Conservation (phyloP, 371 early-diverging fungal species). For the Mucor circinelloides region DNA sequence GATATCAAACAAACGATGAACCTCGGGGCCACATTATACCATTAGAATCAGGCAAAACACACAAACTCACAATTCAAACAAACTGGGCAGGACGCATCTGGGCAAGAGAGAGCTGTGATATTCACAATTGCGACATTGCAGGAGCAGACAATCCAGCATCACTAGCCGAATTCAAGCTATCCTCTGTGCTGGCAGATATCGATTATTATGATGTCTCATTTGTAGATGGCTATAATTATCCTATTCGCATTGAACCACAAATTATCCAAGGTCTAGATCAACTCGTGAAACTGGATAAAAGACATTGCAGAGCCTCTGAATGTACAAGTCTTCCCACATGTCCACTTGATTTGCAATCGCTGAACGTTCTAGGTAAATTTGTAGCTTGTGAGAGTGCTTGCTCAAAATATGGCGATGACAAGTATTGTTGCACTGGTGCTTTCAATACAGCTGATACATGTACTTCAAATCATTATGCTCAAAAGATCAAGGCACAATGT, state of each 20-base stretch:
- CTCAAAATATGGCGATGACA: constrained; percentile 26
- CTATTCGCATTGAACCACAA: constrained; percentile 24
- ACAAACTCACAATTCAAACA: constrained; percentile 9
- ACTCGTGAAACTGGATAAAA: neutral
- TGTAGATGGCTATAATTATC: constrained; percentile 34
- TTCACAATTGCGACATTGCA: constrained; percentile 25
- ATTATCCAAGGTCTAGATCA: neutral
- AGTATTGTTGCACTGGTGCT: constrained; percentile 40
- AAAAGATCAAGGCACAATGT: constrained; percentile 28
- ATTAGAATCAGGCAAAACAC: neutral
- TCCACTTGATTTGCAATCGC: constrained; percentile 18
- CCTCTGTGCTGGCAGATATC: constrained; percentile 17
- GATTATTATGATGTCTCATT: constrained; percentile 50
- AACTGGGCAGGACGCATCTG: constrained; percentile 41
- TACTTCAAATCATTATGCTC: constrained; percentile 30
- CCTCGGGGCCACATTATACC: constrained; percentile 8
- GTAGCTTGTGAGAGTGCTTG: constrained; percentile 39
- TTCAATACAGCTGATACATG: constrained; percentile 26
- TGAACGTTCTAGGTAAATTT: constrained; percentile 16
- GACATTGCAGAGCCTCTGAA: constrained; percentile 20
- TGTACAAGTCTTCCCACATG: constrained; percentile 22
- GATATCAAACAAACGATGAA: constrained; percentile 33
- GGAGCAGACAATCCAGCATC: constrained; percentile 37
- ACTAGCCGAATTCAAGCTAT: constrained; percentile 45
- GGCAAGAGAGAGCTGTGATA: constrained; percentile 35